Conservation (phyloP, 2,329 filamentous ascomycete genomes). For the Monilinia polystroma region DNA sequence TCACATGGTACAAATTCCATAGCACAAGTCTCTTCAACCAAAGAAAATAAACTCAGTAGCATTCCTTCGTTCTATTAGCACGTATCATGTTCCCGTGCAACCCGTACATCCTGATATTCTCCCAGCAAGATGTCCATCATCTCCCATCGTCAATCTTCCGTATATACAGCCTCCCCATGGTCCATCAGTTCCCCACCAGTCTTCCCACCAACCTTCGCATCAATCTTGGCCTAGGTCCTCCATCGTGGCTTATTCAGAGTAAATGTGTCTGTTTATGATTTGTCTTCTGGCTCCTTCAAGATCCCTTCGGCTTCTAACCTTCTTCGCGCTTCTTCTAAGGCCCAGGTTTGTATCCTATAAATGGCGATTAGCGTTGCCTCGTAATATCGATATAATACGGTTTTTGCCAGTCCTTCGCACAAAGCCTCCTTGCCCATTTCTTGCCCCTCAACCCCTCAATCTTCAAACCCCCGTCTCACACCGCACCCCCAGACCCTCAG, state of each 20-base stretch:
- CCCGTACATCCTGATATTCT: conserved; percentile 9
- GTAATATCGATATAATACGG: too few relatives aligned
- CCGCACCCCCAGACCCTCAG: conserved; percentile 3
- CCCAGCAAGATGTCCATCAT: conserved; percentile 10
- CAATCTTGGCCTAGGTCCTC: not conserved
- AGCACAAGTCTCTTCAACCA: not conserved
- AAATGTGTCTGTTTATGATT: conserved; percentile 27
- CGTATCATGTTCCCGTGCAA: conserved; percentile 16
- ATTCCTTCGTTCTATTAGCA: conserved; percentile 20
- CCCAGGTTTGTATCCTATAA: conserved; percentile 95
- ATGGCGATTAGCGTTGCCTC: not conserved
- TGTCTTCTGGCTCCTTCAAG: conserved; percentile 68
- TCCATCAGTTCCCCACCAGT: not conserved
- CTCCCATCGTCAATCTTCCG: conserved; percentile 4
- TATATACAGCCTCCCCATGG: conserved; percentile 27
- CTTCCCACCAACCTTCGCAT: not conserved
- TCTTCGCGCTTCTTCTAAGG: conserved; percentile 91
- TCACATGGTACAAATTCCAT: not conserved
- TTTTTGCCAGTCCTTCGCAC: not conserved
- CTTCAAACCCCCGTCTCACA: not conserved
- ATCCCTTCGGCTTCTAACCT: conserved; percentile 96
- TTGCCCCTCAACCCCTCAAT: conserved; percentile 11
- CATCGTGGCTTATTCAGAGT: not conserved
- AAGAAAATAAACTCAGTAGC: conserved; percentile 17
- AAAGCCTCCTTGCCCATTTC: conserved; percentile 13